Base-by-base conservation (phyloP, 192 early-diverging fungal genomes). In the Geosiphon pyriformis region DNA sequence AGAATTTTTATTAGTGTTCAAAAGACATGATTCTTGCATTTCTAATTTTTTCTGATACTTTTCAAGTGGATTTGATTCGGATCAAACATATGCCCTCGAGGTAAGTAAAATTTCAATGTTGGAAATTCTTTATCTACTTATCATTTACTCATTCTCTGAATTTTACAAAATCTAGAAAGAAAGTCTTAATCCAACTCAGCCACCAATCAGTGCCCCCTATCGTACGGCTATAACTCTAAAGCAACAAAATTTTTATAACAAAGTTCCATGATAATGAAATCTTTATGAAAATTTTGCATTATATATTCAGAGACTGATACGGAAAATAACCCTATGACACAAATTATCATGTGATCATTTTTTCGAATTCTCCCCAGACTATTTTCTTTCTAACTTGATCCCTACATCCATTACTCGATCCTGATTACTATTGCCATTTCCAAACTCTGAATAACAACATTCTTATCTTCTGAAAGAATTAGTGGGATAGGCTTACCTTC, bases 191-290 rank as follows among this genome's bases (percentile, higher is more conserved):
- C 92, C 94, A 3, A 75, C 91, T 23, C 93, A 97, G 67, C 74
- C 85, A 64, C 93, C 93, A 6, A 94, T 94, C 67, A 87, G 81
- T 37, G 92, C 94, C 20, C 92, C 94, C 4, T 95, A 97, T 80
- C 82, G 90, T 60, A 88, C 83, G 50, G 90, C 90, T 3, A 82
- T 94, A 26, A 84, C 87, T 47, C 76, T 88, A 65, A 88, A 89
- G 57, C 84, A 87, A 25, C 82, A 83, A 17, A 90, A 88, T 35
- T 88, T 87, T 72, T 90, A 85, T 70, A 90, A 87, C 61, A 82
- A 83, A 55, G 32, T 66, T 30, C 47, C 64, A 42, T 56, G n/a
- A n/a, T n/a, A n/a, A n/a, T n/a, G n/a, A n/a, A n/a, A n/a, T n/a
- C n/a, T n/a, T n/a, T n/a, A n/a, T n/a, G n/a, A n/a, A n/a, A n/a